Base-by-base conservation (phyloP, 495 filamentous ascomycete species). In the Annulohypoxylon bovei region DNA sequence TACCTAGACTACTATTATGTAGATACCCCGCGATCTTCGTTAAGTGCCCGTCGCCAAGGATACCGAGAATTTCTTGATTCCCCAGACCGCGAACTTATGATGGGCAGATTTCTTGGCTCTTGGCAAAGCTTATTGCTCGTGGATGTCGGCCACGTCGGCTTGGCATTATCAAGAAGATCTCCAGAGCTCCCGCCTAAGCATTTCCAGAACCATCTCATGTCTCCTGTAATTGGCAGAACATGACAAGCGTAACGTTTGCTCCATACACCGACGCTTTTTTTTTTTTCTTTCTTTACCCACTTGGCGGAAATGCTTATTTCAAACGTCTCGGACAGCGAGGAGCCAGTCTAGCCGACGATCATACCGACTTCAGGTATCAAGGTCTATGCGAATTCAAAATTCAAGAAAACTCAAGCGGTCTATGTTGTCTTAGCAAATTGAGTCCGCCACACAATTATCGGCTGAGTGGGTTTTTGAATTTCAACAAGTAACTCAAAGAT, bases 91-190 rank as follows among this genome's bases (percentile, higher is more conserved):
- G 30, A 57, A 57, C 47, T 39, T 70, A 56, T 59, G 56, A 44
- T 64, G 44, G 46, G 49, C 68, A 47, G 16, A 12, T 54, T 54
- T 50, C 69, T 65, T 63, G 65, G 42, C 59, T 35, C 75, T 77
- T 77, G 75, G 75, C 75, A 77, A 77, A 75, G 75, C 75, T 77
- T 77, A 62, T 77, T 73, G 70, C 70, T 70, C 75, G 70, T 77
- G 72, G 75, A 54, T 33, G 44, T 9, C 39, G 39, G 39, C 39
- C 39, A 42, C 39, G 39, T 62, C 25, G 54, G 4, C 72, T 77
- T 75, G 72, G 75, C 72, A 68, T 66, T 50, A 67, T 71, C 58
- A 59, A 71, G 59, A 7, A 54, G n/a, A n/a, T n/a, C n/a, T n/a
- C n/a, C n/a, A 63, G 59, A 64, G 61, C 69, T 72, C 54, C 64